Conservation (phyloP, 2,329 filamentous ascomycete genomes). For the Myriosclerotinia scirpicola region DNA sequence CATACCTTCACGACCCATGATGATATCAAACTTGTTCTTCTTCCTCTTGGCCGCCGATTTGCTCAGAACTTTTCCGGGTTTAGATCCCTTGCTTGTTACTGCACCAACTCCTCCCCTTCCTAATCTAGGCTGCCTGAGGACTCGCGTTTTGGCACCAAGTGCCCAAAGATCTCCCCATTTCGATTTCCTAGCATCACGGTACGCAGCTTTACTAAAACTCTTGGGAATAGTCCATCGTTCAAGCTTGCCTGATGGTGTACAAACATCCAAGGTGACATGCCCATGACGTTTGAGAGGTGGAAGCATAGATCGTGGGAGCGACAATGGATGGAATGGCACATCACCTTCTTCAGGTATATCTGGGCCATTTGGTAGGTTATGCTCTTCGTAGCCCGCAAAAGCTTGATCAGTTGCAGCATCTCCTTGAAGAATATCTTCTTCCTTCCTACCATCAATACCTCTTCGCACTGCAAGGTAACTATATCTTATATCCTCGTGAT, state of each 20-base stretch:
- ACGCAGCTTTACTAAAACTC: slow-evolving; percentile 77
- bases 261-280: slow-evolving; percentile 87
- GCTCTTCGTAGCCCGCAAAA: slow-evolving; percentile 68
- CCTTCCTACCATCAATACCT: slow-evolving; percentile 57
- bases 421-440: slow-evolving; percentile 49
- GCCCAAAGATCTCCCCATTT: slow-evolving; percentile 95
- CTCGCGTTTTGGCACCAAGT: slow-evolving; percentile 84
- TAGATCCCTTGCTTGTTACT: slow-evolving; percentile 36
- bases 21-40: slow-evolving; percentile 45
- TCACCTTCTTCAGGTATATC: slow-evolving; percentile 29
- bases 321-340: slow-evolving; percentile 53
- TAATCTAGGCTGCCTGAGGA: slow-evolving; percentile 59
- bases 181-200: slow-evolving; percentile 88
- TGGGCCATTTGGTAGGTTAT: slow-evolving; percentile 38
- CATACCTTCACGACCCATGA: slow-evolving; percentile 39
- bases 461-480: slow-evolving; percentile 86
- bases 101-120: slow-evolving; percentile 46
- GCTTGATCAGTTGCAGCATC: slow-evolving; percentile 61
- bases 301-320: slow-evolving; percentile 75
- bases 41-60: slow-evolving; percentile 45
- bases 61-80: slow-evolving; percentile 42
- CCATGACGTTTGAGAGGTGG: slow-evolving; percentile 83
- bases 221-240: slow-evolving; percentile 93
- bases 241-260: slow-evolving; percentile 79
- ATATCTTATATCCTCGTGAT: slow-evolving; percentile 88